Base-by-base conservation (phyloP, 805 yeast species). In the Brettanomyces anomalus region DNA sequence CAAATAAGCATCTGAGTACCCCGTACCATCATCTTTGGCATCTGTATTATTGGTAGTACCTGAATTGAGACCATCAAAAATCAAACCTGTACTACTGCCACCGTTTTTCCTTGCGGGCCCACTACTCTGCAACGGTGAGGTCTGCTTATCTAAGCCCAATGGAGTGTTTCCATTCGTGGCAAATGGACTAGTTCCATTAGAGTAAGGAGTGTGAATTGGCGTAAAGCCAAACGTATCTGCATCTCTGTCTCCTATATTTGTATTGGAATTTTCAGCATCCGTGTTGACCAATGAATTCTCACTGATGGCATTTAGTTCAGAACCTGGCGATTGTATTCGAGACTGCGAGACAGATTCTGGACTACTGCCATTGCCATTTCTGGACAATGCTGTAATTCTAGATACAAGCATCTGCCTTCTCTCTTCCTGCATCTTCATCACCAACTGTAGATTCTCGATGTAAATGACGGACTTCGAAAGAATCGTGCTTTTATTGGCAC, bases 401-500 rank as follows among this genome's bases (percentile, higher is more conserved):
- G 54, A 43, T 16, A 63, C 54, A 28, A 83, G 57, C 17, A 67
- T 64, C 2, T 50, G 58, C 42, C 71, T 61, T 45, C 79, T 64
- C 19, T 59, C 57, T 34, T 74, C 76, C 57, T 84, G 93, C 40
- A 66, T 65, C 5, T 66, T 64, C 53, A 81, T 63, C 4, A 84
- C 85, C 42, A 73, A 71, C 47, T 77, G 72, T 48, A 87, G 67
- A 58, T 80, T 81, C 7, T 61, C 67, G 37, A 88, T 77, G 59
- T 89, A 88, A 39, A 85, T 95, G 17, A 88, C 95, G 1, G 94
- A 76, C 53, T 79, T 77, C 51, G 76, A 74, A 46, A 88, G 68
- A 40, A 86, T 84, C 4, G 84, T 78, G 20, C 89, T 80, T 62
- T 88, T 88, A 57, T 87, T 85, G 1, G 95, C 90, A 56, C 81